phyloP scores from a whole-genome alignment of 2,329 filamentous ascomycete genomes.

The Hymenoscyphus albidus region DNA sequence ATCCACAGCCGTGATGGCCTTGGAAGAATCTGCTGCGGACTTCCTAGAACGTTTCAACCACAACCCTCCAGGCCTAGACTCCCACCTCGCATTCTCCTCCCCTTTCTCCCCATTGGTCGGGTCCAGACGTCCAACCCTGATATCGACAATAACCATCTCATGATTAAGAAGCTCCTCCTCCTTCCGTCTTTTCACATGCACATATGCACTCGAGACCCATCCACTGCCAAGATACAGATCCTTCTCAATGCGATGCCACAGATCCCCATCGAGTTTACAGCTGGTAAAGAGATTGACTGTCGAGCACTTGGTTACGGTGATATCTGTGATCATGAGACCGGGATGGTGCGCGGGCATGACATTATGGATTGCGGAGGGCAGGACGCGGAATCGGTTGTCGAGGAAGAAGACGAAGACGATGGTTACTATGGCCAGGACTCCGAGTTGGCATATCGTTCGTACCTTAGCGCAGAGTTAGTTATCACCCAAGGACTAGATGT shows the following conservation, averaged over 20 bases:
- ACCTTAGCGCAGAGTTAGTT: conserved; percentile 37
- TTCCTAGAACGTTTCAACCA: conserved; percentile 56
- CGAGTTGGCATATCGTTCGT: conserved; percentile 38
- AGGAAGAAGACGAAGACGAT: conserved; percentile 60
- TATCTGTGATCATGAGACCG: conserved; percentile 66
- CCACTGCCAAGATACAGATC: conserved; percentile 63
- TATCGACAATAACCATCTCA: conserved; percentile 59
- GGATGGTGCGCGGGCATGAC: conserved; percentile 65
- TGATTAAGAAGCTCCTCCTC: conserved; percentile 64
- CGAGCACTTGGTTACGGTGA: conserved; percentile 63
- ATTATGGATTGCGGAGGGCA: conserved; percentile 65
- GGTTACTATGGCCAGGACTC: conserved; percentile 40
- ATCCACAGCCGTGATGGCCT: conserved; percentile 63
- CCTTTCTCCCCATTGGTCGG: conserved; percentile 52
- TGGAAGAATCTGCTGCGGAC: conserved; percentile 44
- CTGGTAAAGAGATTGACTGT: conserved; percentile 55
- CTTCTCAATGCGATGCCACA: conserved; percentile 67
- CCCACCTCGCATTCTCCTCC: conserved; percentile 56
- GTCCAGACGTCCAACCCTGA: conserved; percentile 59
- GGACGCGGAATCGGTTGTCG: conserved; percentile 64
- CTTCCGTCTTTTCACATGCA: conserved; percentile 65
- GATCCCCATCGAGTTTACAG: conserved; percentile 54
- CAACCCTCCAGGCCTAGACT: conserved; percentile 61
- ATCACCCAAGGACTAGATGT: neutral
- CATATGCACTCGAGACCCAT: conserved; percentile 63